Percentiles rank a stretch among this genome's conserved stretches.
Conservation (phyloP, 257 asterid genomes). For the Gardenia jasminoides region DNA sequence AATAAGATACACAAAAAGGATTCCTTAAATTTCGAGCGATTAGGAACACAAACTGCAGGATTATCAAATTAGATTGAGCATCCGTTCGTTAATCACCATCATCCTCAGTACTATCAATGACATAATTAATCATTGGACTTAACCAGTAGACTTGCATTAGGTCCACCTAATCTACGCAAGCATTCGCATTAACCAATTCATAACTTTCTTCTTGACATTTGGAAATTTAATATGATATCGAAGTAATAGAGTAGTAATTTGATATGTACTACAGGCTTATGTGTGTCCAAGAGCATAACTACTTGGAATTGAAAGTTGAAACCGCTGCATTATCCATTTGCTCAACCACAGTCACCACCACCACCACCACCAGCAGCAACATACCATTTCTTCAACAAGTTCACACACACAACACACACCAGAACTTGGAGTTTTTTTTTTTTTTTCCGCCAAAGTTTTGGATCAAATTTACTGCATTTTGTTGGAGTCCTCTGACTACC, state of each 20-base stretch:
- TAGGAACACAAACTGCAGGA: background rate
- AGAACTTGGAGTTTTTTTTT: background rate
- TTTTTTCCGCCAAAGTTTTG: background rate
- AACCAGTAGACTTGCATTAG: constrained; percentile 9
- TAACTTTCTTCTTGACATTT: constrained; percentile 3
- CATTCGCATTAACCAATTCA: constrained; percentile 8
- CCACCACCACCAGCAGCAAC: constrained; percentile 11
- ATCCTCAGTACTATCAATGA: background rate
- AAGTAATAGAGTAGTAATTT: background rate
- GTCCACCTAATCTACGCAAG: constrained; percentile 17
- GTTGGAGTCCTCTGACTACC: constrained; percentile 9
- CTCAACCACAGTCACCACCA: constrained; percentile 17
- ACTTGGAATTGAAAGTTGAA: background rate
- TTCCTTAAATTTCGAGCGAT: background rate
- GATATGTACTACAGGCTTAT: no score
- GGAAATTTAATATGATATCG: background rate
- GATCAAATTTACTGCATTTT: background rate
- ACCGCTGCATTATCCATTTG: background rate
- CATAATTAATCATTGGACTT: constrained; percentile 21
- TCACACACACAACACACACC: constrained; percentile 7
- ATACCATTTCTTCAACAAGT: constrained; percentile 7
- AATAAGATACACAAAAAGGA: background rate
- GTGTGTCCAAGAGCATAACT: background rate
- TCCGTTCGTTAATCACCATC: constrained; percentile 18
- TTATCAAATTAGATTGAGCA: background rate